phyloP scores from a whole-genome alignment of 768 basidiomycete genomes.

The Psilocybe tampanensis region DNA sequence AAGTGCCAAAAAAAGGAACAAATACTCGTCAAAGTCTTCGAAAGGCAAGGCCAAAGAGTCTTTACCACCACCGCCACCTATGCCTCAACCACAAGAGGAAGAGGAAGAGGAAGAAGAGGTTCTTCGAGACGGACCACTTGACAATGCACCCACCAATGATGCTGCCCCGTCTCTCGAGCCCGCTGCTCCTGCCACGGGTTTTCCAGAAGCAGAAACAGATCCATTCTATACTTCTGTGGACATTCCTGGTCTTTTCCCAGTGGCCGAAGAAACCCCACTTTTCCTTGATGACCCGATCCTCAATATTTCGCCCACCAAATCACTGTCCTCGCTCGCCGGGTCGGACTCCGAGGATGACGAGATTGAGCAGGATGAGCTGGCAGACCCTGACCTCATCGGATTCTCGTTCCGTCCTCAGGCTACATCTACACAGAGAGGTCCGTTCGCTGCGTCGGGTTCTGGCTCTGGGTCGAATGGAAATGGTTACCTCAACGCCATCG shows the following conservation, averaged over 20 bases:
- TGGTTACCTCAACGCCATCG: not conserved
- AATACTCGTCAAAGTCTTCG: not conserved
- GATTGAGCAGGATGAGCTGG: too few relatives aligned
- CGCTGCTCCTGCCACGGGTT: too few relatives aligned
- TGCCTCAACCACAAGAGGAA: not conserved
- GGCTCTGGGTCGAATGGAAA: conserved; percentile 18
- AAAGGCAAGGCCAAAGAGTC: conserved; percentile 1
- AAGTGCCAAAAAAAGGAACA: conserved; percentile 33
- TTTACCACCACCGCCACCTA: not conserved
- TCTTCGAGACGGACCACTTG: too few relatives aligned
- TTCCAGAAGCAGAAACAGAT: too few relatives aligned
- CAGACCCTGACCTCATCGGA: not conserved
- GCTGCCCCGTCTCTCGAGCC: too few relatives aligned
- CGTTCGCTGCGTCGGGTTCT: too few relatives aligned
- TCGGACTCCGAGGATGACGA: conserved; percentile 31
- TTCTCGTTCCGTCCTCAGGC: conserved; percentile 33
- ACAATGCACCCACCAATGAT: too few relatives aligned
- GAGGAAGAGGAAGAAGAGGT: not conserved
- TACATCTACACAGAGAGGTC: conserved; percentile 34
- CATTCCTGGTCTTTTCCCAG: too few relatives aligned
- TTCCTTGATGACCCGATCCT: conserved; percentile 12
- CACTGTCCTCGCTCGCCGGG: conserved; percentile 35
- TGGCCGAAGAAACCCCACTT: conserved; percentile 7
- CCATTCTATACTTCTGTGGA: too few relatives aligned
- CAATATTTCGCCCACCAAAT: conserved; percentile 33